phyloP scores from a whole-genome alignment of 2,329 filamentous ascomycete genomes.

The Magnaporthiopsis rhizophila region DNA sequence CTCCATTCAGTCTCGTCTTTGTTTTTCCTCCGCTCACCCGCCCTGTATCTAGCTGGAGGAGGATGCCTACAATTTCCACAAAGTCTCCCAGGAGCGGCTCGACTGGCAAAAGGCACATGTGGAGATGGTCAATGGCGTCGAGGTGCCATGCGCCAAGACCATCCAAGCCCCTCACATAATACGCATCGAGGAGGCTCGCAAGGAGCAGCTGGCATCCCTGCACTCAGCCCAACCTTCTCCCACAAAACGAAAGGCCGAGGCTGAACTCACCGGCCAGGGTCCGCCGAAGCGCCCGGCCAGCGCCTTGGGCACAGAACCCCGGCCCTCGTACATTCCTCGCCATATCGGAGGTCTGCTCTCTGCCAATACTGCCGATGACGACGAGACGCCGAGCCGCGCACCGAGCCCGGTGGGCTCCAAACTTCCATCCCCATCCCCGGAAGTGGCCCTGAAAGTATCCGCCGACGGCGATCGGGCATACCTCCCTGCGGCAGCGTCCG shows the following conservation, averaged over 20 bases:
- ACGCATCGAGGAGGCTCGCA: constrained; percentile 26
- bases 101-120: constrained; percentile 6
- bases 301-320: constrained; percentile 21
- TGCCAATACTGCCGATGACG: constrained; percentile 21
- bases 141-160: constrained; percentile 23
- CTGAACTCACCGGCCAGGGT: constrained; percentile 40
- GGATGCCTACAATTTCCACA: not conserved
- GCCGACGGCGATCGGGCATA: constrained; percentile 16
- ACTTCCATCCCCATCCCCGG: constrained; percentile 12
- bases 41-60: constrained; percentile 2
- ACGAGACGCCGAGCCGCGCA: constrained; percentile 16
- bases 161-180: constrained; percentile 11
- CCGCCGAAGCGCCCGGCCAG: constrained; percentile 36
- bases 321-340: constrained; percentile 24
- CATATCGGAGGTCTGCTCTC: constrained; percentile 32
- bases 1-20: constrained; percentile 1
- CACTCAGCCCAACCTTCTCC: constrained; percentile 21
- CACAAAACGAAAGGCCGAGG: constrained; percentile 43
- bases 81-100: constrained; percentile 3
- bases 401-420: constrained; percentile 11
- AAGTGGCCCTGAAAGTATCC: constrained; percentile 16
- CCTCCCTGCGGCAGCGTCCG: constrained; percentile 31
- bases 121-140: constrained; percentile 16
- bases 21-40: constrained; percentile 3
- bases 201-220: constrained; percentile 21